Base-by-base conservation (phyloP, 139 green algal genomes). In the Tetradesmus lagerheimii region DNA sequence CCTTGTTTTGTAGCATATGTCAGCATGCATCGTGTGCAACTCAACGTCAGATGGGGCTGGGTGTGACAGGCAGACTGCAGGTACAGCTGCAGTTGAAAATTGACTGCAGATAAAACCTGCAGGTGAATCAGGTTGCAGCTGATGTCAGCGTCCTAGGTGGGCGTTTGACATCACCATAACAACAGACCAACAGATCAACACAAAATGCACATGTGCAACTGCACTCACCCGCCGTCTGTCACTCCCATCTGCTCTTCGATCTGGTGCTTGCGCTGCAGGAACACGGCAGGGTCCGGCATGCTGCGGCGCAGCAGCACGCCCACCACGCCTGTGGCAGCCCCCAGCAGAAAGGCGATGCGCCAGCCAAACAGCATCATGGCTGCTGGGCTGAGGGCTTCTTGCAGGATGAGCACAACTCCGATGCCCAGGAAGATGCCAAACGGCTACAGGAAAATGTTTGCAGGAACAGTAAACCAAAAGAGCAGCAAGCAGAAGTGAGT, bases 401-500 rank as follows among this genome's bases (percentile, higher is more conserved):
- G 37, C 41, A 85, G 79, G 79, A 85, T 85, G 25, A 85, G 25
- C 12, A 64, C 79, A 5, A 85, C 79, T 20, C 39, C 79, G 4
- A 85, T 85, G 27, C 79, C 79, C 37, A 85, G 79, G 14, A 85
- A 64, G 79, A 85, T 85, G 27, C 79, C 39, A 2, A 85, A 85
- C 5, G 79, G 79, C 66, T 76, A 27, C 66, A 76, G 12, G 25
- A 76, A 29, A 76, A 50, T 4, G 50, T 64, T 64, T 64, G 50
- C 50, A 64, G 50, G 45, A 64, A 64, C 5, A 50, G 43, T 8
- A 50, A 50, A 8, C 5, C 43, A 50, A 50, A 8, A 50, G 43
- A 50, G 43, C 4, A 4, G 4, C 43, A 50, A 14, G 43, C 43
- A 50, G 43, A 8, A 50, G 8, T 50, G 43, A 50, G 43, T 50